A percentile compares a stretch with the other conserved stretches of the same genome.
Conservation (phyloP, 768 basidiomycete genomes). For the Lactarius sp. region DNA sequence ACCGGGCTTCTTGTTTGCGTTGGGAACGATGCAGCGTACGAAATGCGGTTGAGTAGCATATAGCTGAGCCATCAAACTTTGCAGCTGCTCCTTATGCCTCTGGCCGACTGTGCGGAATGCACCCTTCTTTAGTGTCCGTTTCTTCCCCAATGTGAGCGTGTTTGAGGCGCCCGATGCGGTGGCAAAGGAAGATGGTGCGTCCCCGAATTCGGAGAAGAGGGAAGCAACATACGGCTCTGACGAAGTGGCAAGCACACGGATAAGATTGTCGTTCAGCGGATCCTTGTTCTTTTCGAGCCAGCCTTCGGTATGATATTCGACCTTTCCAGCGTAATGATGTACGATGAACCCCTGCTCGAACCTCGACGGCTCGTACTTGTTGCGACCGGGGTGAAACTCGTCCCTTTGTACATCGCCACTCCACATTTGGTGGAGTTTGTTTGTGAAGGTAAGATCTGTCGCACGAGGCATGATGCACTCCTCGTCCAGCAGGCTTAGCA, state of each 20-base stretch:
- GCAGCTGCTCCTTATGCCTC: conserved; percentile 91
- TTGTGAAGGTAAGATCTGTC: conserved; percentile 88
- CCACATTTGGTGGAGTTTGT: conserved; percentile 86
- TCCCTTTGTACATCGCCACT: conserved; percentile 42
- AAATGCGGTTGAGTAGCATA: conserved; percentile 96
- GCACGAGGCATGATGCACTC: conserved; percentile 99
- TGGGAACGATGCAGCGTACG: conserved; percentile 97
- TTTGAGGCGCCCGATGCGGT: conserved; percentile 39
- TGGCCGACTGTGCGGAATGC: conserved; percentile 96
- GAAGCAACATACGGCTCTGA: conserved; percentile 74
- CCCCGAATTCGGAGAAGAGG: conserved; percentile 80
- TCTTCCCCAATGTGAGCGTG: conserved; percentile 50
- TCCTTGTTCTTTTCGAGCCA: conserved; percentile 99
- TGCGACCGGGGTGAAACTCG: conserved; percentile 62
- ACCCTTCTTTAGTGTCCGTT: conserved; percentile 83
- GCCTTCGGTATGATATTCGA: conserved; percentile 92
- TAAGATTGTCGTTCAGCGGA: conserved; percentile 93
- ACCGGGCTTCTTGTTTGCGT: conserved; percentile 84
- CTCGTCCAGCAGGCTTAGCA: conserved; percentile 90
- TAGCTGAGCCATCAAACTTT: conserved; percentile 86
- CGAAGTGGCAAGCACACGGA: conserved; percentile 79
- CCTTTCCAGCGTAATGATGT: conserved; percentile 93
- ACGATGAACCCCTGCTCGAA: conserved; percentile 95
- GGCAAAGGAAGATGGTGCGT: conserved; percentile 35
- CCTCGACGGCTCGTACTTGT: conserved; percentile 80